phyloP scores from a whole-genome alignment of 2,329 filamentous ascomycete genomes.

The Trichoderma afroharzianum region DNA sequence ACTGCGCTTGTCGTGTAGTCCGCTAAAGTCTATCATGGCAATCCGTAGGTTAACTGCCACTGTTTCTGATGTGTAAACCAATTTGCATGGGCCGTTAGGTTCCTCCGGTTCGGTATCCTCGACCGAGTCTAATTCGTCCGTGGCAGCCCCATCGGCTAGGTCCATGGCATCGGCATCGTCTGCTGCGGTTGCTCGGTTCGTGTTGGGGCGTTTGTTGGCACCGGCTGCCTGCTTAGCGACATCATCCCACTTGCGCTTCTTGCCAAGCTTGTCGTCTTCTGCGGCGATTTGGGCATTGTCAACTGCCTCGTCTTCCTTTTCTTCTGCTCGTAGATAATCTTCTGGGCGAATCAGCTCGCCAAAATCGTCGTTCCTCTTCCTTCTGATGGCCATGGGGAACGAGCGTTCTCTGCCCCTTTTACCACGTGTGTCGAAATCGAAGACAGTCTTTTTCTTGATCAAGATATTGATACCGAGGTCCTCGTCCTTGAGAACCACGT shows the following conservation, averaged over 20 bases:
- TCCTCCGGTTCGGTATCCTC: conserved; percentile 54
- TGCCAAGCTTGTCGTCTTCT: conserved; percentile 66
- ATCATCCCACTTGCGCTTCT: conserved; percentile 94
- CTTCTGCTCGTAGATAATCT: conserved; percentile 89
- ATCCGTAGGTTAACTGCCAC: conserved; percentile 71
- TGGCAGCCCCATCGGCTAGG: conserved; percentile 36
- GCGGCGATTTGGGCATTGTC: conserved; percentile 40
- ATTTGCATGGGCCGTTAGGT: conserved; percentile 67
- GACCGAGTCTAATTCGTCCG: conserved; percentile 56
- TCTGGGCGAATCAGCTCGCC: conserved; percentile 91
- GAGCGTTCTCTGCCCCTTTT: conserved; percentile 91
- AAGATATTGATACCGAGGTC: conserved; percentile 90
- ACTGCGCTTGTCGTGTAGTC: conserved; percentile 88
- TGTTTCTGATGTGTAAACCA: conserved; percentile 60
- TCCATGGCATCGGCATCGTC: conserved; percentile 43
- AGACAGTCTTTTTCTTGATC: conserved; percentile 81
- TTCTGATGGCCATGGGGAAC: conserved; percentile 80
- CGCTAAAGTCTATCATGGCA: conserved; percentile 86
- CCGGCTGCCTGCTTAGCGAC: conserved; percentile 35
- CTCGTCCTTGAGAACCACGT: conserved; percentile 80
- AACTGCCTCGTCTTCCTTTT: conserved; percentile 72
- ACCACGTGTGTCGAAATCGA: conserved; percentile 86
- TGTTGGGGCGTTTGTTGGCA: conserved; percentile 58
- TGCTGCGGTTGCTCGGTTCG: conserved; percentile 39
- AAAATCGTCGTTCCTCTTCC: conserved; percentile 82